Conservation (phyloP, 345 rosid species). For the Melaleuca alternifolia region DNA sequence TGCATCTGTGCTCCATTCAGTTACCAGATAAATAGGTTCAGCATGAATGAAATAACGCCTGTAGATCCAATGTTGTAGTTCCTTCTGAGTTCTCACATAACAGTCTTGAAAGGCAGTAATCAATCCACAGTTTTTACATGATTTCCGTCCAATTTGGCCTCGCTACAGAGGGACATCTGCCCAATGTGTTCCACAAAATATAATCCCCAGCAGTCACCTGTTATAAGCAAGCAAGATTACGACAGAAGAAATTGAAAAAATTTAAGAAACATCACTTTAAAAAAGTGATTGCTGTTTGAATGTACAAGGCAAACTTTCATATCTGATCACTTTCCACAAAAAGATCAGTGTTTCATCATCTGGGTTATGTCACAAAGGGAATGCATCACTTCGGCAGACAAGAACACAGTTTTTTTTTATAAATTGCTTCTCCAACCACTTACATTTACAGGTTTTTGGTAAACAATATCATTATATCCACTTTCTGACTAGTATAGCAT, state of each 20-base stretch:
- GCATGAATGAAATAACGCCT: neutral
- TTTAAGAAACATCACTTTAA: neutral
- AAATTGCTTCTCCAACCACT: neutral
- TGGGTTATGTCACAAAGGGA: neutral
- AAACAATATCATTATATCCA: neutral
- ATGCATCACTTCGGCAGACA: neutral
- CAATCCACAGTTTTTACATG: neutral
- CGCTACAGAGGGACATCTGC: constrained; percentile 68
- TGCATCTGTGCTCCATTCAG: neutral
- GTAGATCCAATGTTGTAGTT: neutral
- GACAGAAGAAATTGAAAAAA: neutral
- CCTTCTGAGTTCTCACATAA: neutral
- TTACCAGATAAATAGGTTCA: neutral
- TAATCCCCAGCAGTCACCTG: constrained; percentile 86
- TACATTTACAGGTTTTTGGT: neutral
- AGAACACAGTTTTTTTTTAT: neutral
- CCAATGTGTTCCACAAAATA: constrained; percentile 89
- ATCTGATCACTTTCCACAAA: neutral
- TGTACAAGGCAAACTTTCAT: neutral
- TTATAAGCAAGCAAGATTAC: neutral
- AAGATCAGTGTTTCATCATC: neutral
- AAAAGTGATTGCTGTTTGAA: neutral
- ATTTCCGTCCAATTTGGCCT: constrained; percentile 5
- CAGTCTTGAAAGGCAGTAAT: neutral
- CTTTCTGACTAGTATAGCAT: neutral